A percentile compares a stretch with the other conserved stretches of the same genome.
phyloP scores from a whole-genome alignment of 2,329 filamentous ascomycete species.

The Ophiostoma perfectum region DNA sequence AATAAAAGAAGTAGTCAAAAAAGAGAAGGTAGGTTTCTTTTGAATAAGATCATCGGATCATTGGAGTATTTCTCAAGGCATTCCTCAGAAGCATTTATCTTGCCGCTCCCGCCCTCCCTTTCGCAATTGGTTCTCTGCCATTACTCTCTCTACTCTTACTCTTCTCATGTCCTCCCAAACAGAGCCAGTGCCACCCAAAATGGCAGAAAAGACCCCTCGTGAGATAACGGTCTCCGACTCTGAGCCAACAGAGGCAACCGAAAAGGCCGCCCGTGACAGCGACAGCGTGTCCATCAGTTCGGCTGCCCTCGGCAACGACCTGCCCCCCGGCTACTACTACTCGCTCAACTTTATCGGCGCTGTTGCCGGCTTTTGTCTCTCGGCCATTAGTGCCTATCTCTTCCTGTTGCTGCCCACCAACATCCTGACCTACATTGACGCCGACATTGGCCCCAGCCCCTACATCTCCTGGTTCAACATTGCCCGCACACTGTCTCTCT shows the following conservation, averaged over 20 bases:
- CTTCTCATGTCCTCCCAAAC: too few species aligned
- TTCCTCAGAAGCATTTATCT: too few species aligned
- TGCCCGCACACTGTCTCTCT: conserved; percentile 34
- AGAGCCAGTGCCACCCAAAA: not conserved
- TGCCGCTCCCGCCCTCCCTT: too few species aligned
- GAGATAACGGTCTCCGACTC: not conserved
- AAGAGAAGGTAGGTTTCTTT: too few species aligned
- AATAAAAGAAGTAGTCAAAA: too few species aligned
- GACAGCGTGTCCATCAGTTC: conserved; percentile 32
- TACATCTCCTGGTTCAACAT: conserved; percentile 37
- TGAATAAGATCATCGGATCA: too few species aligned
- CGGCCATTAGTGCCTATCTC: conserved; percentile 36
- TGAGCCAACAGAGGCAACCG: not conserved
- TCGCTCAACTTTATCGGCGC: conserved; percentile 35
- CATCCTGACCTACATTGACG: conserved; percentile 31
- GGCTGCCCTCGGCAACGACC: conserved; percentile 34
- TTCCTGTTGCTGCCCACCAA: conserved; percentile 38
- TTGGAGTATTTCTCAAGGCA: too few species aligned
- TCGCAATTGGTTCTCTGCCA: too few species aligned
- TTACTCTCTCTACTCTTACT: too few species aligned
- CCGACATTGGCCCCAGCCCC: conserved; percentile 31
- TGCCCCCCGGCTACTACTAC: conserved; percentile 37
- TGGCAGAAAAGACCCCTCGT: not conserved
- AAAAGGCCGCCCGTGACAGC: not conserved
- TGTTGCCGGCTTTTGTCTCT: conserved; percentile 36